These are phyloP conservation scores for Cladophialophora psammophila DNA, from an alignment of 2,329 filamentous ascomycete species.

Conservation along the genomic window DNA sequence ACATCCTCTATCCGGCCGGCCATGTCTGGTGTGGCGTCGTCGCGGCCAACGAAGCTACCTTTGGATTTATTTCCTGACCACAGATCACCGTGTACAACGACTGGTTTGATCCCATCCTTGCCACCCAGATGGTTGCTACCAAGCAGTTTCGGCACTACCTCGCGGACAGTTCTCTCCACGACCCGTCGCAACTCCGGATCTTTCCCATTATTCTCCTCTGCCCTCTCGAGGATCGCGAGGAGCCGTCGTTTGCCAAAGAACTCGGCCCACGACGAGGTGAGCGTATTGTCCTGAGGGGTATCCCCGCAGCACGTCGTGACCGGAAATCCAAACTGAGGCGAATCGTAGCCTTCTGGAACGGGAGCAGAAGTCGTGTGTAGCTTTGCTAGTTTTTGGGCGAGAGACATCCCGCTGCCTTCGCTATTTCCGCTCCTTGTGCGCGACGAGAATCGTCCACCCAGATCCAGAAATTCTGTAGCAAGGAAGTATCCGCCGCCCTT, in stretches of 20 bases:
- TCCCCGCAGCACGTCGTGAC: constrained; percentile 86
- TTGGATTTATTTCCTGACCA: constrained; percentile 85
- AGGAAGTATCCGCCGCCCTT: constrained; percentile 58
- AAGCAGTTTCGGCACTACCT: constrained; percentile 78
- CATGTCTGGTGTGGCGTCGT: constrained; percentile 40
- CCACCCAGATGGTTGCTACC: constrained; percentile 70
- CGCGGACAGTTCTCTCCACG: constrained; percentile 68
- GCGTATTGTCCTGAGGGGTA: constrained; percentile 81
- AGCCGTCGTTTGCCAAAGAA: constrained; percentile 84
- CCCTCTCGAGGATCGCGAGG: constrained; percentile 66
- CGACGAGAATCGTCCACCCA: constrained; percentile 50
- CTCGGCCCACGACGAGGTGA: constrained; percentile 76
- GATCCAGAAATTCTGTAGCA: constrained; percentile 81
- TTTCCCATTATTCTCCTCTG: constrained; percentile 66
- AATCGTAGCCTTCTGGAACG: constrained; percentile 63
- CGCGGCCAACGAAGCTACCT: constrained; percentile 65
- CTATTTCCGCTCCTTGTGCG: constrained; percentile 44
- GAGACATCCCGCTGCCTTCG: constrained; percentile 61
- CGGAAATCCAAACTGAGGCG: constrained; percentile 80
- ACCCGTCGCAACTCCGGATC: constrained; percentile 68
- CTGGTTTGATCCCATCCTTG: constrained; percentile 69
- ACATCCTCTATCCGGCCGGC: constrained; percentile 70
- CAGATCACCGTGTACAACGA: constrained; percentile 88
- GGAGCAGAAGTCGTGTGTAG: constrained; percentile 80
- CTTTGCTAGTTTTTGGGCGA: constrained; percentile 78